A percentile compares a stretch with the other conserved stretches of the same genome.
These are phyloP conservation scores for Fusarium haematococcum DNA, from an alignment of 2,329 filamentous ascomycete genomes.

Conservation along the genomic window DNA sequence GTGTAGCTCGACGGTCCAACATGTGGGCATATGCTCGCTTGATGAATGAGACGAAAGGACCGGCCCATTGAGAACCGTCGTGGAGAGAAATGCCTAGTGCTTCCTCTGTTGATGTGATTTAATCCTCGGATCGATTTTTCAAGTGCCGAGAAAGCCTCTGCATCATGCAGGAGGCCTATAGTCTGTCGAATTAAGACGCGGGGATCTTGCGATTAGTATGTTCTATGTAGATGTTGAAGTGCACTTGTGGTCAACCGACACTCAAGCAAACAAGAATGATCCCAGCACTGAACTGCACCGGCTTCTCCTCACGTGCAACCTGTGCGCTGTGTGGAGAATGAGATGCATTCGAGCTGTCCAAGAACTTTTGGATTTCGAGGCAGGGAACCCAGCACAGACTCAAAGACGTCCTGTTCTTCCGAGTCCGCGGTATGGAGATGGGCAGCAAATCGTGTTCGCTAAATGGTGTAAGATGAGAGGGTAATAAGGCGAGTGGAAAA, in stretches of 20 bases:
- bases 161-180: slow-evolving; percentile 1
- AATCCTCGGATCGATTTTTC: not conserved
- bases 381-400: not conserved
- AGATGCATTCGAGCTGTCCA: not conserved
- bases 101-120: not conserved
- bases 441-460: not conserved
- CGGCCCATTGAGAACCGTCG: not conserved
- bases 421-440: not conserved
- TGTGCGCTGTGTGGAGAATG: slow-evolving; percentile 3
- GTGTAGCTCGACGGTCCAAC: slow-evolving; percentile 6
- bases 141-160: not conserved
- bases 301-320: slow-evolving; percentile 24
- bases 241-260: not conserved
- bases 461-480: not conserved
- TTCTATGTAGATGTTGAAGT: not conserved
- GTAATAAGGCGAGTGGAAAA: not conserved
- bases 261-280: slow-evolving; percentile 21
- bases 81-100: not conserved
- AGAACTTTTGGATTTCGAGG: not conserved
- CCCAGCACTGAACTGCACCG: slow-evolving; percentile 25
- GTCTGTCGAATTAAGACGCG: not conserved
- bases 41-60: not conserved
- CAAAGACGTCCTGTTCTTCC: not conserved
- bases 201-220: not conserved
- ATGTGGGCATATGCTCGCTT: slow-evolving; percentile 26